Base-by-base conservation (phyloP, 2,329 filamentous ascomycete species). In the Tolypocladium sp. region DNA sequence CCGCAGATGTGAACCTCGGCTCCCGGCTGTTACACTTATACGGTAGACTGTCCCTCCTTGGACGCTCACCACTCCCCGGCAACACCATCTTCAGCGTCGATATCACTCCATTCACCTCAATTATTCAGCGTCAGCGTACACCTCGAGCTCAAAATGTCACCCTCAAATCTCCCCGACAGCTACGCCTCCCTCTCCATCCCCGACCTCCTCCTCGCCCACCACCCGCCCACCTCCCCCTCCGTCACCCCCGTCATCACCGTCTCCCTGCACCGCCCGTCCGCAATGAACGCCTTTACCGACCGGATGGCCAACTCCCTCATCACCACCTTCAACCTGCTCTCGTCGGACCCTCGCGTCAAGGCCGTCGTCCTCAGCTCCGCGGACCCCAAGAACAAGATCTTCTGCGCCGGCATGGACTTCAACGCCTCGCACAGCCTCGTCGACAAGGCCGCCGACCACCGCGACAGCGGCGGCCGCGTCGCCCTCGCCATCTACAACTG, bases 211-310 rank as follows among this genome's bases (percentile, higher is more conserved):
- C 68, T 83, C 66, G 76, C 75, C 53, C 80, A 84, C 65, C 73
- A 81, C 63, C 81, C 81, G 0, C 60, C 70, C 2, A 71, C 73
- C 10, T 83, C 86, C 0, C 70, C 79, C 13, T 74, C 78, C 3
- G 79, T 82, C 17, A 89, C 86, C 1, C 80, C 81, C 20, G 79
- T 89, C 57, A 78, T 90, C 56, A 70, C 89, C 62, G 71, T 90
- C 40, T 82, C 82, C 2, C 79, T 90, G 46, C 78, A 88, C 73
- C 83, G 88, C 22, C 88, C 13, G 83, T 84, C 60, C 79, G 86
- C 73, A 90, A 91, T 33, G 30, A 33, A 33, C 79, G 87, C 85
- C 61, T 90, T 90, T 72, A 90, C 85, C 3, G 74, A 79, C 25
- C 76, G 73, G 17, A 90, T 90, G 85, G 81, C 82, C 65, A 67